Base-by-base conservation (phyloP, 768 basidiomycete species). In the Podaxis sp. region DNA sequence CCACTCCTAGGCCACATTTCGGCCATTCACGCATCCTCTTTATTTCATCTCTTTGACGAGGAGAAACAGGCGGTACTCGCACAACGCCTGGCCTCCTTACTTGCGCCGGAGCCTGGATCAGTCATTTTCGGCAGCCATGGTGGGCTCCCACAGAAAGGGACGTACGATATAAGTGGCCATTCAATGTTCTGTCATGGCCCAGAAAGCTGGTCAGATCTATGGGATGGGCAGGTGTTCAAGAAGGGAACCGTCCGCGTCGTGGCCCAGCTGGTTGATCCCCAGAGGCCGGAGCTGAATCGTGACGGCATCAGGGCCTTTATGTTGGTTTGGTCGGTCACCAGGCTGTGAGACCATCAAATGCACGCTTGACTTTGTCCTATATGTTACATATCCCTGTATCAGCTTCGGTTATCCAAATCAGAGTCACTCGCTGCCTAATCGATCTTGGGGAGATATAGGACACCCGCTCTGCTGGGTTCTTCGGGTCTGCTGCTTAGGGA, bases 1-100 rank as follows among this genome's bases (percentile, higher is more conserved):
- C 70, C 71, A 5, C 68, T 75, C 14, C 76, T 66, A 38, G 79
- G 82, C 3, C 76, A 76, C 10, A 70, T 84, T 37, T 76, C 83
- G 4, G 81, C 72, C 16, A 81, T 88, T 51, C 73, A 76, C 55
- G 66, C 71, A 10, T 72, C 74, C 5, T 63, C 71, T 6, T 71
- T 77, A 55, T 77, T 77, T 63, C 76, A 77, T 54, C 64, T 77
- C 3, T 77, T 77, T 64, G 55, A 65, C 11, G 73, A 76, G 58
- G 68, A 70, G 11, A 55, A 65, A 7, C 75, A 77, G 47, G 55
- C 65, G 14, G 38, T 69, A 42, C 63, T 75, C 2, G 76, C 74
- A 2, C 66, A 62, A 7, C 68, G 65, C 1, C 62, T 77, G 3
- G 72, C 71, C 2, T 62, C 71, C 0, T 61, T 77, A 3, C 73